Percentiles rank a stretch among this genome's conserved stretches.
Conservation (phyloP, 2,329 filamentous ascomycete species). For the Aspergillus glaucus region DNA sequence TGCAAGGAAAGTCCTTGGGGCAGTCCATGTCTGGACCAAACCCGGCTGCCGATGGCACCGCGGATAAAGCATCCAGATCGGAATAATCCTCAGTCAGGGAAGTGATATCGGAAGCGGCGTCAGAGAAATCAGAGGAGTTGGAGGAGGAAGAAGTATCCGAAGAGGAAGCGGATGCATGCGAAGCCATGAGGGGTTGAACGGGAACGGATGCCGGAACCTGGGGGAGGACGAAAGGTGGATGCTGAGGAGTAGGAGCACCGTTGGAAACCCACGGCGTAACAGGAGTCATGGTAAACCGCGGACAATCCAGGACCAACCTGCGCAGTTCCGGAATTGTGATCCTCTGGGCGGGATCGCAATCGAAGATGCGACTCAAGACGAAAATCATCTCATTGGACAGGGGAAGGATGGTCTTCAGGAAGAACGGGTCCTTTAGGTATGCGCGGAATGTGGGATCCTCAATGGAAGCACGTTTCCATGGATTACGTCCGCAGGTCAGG, state of each 20-base stretch:
- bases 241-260: constrained; percentile 12
- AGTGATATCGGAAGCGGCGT: constrained; percentile 34
- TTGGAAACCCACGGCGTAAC: constrained; percentile 34
- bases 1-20: constrained; percentile 23
- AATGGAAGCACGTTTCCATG: constrained; percentile 92
- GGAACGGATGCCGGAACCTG: constrained; percentile 31
- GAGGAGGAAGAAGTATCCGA: constrained; percentile 30
- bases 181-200: constrained; percentile 25
- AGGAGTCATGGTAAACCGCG: constrained; percentile 56
- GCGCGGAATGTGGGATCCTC: constrained; percentile 95
- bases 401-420: constrained; percentile 87
- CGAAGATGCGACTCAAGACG: constrained; percentile 82
- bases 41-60: constrained; percentile 29
- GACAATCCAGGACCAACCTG: constrained; percentile 68
- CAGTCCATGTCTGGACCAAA: constrained; percentile 24
- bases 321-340: constrained; percentile 77
- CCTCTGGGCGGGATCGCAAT: constrained; percentile 73
- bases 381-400: constrained; percentile 82
- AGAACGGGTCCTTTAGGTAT: constrained; percentile 76
- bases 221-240: constrained; percentile 8
- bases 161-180: constrained; percentile 32
- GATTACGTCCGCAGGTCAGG: constrained; percentile 94
- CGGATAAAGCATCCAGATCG: constrained; percentile 28
- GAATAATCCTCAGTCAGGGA: constrained; percentile 35
- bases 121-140: constrained; percentile 32